These are phyloP conservation scores for Ganoderma boninense DNA, from an alignment of 1,284 basidiomycete genomes.

Conservation along the genomic window DNA sequence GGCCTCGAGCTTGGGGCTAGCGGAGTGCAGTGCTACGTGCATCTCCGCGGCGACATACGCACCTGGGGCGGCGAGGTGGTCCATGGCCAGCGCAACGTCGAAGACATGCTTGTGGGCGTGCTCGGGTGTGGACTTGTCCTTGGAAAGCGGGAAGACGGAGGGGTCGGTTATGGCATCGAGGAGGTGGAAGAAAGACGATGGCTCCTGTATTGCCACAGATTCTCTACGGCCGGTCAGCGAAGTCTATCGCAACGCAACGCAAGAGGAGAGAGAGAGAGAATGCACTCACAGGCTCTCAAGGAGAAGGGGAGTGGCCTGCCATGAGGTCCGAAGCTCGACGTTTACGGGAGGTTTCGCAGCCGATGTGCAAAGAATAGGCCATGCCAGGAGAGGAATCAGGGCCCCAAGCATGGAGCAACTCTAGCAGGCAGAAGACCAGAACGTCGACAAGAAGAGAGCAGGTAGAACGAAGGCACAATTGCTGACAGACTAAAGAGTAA, in stretches of 20 bases:
- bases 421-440: not conserved
- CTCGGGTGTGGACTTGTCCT: conserved; percentile 51
- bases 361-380: conserved; percentile 20
- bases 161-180: conserved; percentile 71
- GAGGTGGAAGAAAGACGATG: conserved; percentile 73
- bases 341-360: conserved; percentile 68
- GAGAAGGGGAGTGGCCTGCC: conserved; percentile 78
- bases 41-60: conserved; percentile 63
- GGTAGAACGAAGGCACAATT: not conserved
- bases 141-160: conserved; percentile 44
- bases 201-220: conserved; percentile 68
- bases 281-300: conserved; percentile 85
- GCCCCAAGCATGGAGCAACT: conserved; percentile 23
- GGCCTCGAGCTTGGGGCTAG: conserved; percentile 77
- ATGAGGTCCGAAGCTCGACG: conserved; percentile 82
- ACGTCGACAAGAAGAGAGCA: not conserved
- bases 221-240: conserved; percentile 53
- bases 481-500: not conserved
- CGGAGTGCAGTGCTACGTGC: conserved; percentile 72
- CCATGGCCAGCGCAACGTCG: conserved; percentile 54
- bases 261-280: not conserved
- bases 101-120: conserved; percentile 64
- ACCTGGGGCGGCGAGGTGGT: conserved; percentile 57
- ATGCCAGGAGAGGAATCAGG: conserved; percentile 22
- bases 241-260: not conserved